Conservation (phyloP, 2,329 filamentous ascomycete species). For the Hypoxylon sp. region DNA sequence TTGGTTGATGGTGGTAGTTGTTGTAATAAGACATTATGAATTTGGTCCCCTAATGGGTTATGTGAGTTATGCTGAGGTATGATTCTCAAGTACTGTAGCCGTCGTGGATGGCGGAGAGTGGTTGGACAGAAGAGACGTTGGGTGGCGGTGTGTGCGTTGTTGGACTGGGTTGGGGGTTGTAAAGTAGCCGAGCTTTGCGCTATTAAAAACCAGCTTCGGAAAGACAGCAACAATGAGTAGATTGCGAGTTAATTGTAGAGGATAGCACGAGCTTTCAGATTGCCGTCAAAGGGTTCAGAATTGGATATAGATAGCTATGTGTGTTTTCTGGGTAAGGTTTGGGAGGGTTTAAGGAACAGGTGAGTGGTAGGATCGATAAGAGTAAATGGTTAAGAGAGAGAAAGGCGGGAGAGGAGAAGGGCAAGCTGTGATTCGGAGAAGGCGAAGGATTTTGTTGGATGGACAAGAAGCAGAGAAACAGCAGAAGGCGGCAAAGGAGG, state of each 20-base stretch:
- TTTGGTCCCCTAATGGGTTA: constrained; percentile 33
- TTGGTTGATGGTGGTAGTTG: constrained; percentile 72
- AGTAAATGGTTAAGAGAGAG: constrained; percentile 40
- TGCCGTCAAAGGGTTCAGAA: constrained; percentile 30
- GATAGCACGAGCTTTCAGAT: constrained; percentile 29
- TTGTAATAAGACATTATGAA: constrained; percentile 75
- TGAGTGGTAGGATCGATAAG: constrained; percentile 42
- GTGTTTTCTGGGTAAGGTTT: constrained; percentile 36
- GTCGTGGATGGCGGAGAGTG: constrained; percentile 43
- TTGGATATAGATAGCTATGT: constrained; percentile 34
- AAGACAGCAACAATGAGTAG: constrained; percentile 42
- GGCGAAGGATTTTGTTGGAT: constrained; percentile 51
- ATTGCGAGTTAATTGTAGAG: constrained; percentile 14
- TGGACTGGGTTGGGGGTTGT: constrained; percentile 38
- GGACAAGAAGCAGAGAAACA: constrained; percentile 37
- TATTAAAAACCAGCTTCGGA: constrained; percentile 44
- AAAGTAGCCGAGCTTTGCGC: constrained; percentile 45
- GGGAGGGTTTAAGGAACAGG: constrained; percentile 29
- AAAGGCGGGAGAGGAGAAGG: constrained; percentile 37
- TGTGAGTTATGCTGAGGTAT: constrained; percentile 32
- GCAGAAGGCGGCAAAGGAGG: constrained; percentile 41
- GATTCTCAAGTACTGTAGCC: constrained; percentile 29
- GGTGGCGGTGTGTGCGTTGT: constrained; percentile 47
- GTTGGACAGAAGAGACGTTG: constrained; percentile 45
- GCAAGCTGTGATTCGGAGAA: constrained; percentile 44